These are phyloP conservation scores for Botrytis byssoidea DNA, from an alignment of 2,329 filamentous ascomycete genomes.

Conservation along the genomic window DNA sequence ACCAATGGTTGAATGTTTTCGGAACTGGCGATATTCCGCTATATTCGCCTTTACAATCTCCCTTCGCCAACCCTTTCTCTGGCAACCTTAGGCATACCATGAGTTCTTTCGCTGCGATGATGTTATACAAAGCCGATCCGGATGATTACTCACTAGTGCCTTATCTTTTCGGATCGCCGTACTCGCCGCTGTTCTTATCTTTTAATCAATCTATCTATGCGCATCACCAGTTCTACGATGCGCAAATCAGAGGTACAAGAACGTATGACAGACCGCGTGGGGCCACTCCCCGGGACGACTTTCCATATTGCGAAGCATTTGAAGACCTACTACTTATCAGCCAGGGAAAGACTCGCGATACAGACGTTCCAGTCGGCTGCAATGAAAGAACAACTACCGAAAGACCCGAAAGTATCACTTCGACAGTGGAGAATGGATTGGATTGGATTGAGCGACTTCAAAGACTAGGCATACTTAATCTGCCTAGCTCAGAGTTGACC, in stretches of 20 bases:
- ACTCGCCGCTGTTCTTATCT: conserved; percentile 36
- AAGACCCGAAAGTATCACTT: background rate
- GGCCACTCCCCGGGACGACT: conserved; percentile 18
- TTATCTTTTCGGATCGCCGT: conserved; percentile 38
- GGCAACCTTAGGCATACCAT: conserved; percentile 28
- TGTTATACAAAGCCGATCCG: conserved; percentile 9
- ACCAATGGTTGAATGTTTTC: background rate
- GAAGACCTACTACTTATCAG: conserved; percentile 36
- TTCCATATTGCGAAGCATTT: conserved; percentile 37
- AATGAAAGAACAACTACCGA: background rate
- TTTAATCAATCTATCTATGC: conserved; percentile 8
- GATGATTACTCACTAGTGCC: conserved; percentile 35
- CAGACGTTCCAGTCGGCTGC: background rate
- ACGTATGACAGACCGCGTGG: too few relatives aligned
- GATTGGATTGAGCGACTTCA: conserved; percentile 27
- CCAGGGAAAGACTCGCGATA: conserved; percentile 16
- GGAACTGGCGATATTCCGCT: conserved; percentile 31
- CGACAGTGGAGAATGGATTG: background rate
- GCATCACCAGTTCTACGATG: background rate
- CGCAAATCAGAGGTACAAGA: background rate
- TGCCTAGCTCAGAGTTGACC: background rate
- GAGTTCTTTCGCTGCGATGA: background rate
- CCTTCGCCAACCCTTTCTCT: conserved; percentile 68
- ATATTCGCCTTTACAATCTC: conserved; percentile 28
- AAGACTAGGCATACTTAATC: conserved; percentile 15